A percentile compares a stretch with the other conserved stretches of the same genome.
Conservation (phyloP, 495 filamentous ascomycete genomes). For the Neurospora africana region DNA sequence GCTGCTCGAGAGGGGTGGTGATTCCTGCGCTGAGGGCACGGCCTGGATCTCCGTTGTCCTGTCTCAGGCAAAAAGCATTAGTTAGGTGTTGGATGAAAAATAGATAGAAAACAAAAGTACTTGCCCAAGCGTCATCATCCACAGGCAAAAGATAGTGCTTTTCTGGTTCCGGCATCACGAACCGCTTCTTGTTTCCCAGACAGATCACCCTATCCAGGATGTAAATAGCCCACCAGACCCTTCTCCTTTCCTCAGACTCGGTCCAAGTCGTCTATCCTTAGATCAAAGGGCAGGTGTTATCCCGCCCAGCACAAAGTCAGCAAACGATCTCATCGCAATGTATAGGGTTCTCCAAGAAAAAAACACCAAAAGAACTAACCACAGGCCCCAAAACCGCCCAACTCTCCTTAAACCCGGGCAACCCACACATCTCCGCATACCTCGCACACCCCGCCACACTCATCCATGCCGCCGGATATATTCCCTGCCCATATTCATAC, state of each 20-base stretch:
- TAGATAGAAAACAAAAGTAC: conserved; percentile 1
- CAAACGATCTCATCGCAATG: background rate
- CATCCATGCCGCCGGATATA: conserved; percentile 41
- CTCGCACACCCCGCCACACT: conserved; percentile 31
- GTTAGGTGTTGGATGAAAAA: background rate
- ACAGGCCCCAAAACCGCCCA: conserved; percentile 23
- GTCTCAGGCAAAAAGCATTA: background rate
- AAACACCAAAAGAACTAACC: conserved; percentile 9
- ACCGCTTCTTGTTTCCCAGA: conserved; percentile 33
- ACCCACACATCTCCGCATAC: conserved; percentile 36
- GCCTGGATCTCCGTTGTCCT: conserved; percentile 23
- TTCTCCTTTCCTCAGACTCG: conserved; percentile 38
- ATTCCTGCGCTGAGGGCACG: conserved; percentile 5
- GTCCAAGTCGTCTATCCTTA: conserved; percentile 29
- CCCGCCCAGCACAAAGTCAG: background rate
- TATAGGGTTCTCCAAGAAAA: too few relatives aligned
- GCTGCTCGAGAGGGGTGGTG: conserved; percentile 12
- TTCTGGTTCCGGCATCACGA: conserved; percentile 31
- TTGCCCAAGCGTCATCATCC: conserved; percentile 36
- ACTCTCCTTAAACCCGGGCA: conserved; percentile 25
- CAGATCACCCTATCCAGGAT: conserved; percentile 37
- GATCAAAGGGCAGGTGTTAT: background rate
- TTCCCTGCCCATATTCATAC: conserved; percentile 39
- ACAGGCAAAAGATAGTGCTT: conserved; percentile 30
- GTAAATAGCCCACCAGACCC: conserved; percentile 44